Evolutionary conservation across 148 eudicot species (phyloP), one percentile per base, ranked within the genome.

Genomic region (Chenopodium berlandieri): DNA sequence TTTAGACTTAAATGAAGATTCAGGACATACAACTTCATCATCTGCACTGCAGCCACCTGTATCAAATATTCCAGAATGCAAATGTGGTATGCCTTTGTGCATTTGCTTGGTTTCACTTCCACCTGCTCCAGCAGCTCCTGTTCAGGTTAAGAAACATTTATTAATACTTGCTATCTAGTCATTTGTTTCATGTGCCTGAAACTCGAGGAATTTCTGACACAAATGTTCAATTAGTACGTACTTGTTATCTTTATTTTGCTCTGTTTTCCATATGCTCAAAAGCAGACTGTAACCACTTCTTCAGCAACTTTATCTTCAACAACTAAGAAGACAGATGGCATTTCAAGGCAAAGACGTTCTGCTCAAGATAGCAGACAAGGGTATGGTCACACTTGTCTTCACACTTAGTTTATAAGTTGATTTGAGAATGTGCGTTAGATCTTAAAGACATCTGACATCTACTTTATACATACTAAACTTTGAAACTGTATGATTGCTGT

Each of bases 1-100:
- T 81, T 81, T 94, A 82, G 93, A 92, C 86, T 87, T 94, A 23
- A 80, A 81, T 86, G 84, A 78, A 54, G 85, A 82, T 88, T 72
- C 89, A 73, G 91, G 89, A 69, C 66, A 80, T 56, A 86, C 84
- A 60, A 44, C 77, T 62, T 83, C 82, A 73, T 83, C 82, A 72
- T 76, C 81, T 79, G 46, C 80, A 9, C 75, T 86, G 75, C 82
- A 88, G 66, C 75, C 86, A 65, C 69, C 88, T 62, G 74, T 72
- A 67, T 52, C 85, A 50, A 85, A 78, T 47, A 77, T 84, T 78
- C 44, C 81, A 82, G 95, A 96, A 40, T 96, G 99, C 91, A 94
- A 92, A 71, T 96, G 99, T 88, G 99, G 98, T 73, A 96, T 96
- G 99, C 99, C 99, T 85, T 89, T 96, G 88, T 96, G 99, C 89